Base-by-base conservation (phyloP, 306 rosid genomes). In the Prunus salicina region DNA sequence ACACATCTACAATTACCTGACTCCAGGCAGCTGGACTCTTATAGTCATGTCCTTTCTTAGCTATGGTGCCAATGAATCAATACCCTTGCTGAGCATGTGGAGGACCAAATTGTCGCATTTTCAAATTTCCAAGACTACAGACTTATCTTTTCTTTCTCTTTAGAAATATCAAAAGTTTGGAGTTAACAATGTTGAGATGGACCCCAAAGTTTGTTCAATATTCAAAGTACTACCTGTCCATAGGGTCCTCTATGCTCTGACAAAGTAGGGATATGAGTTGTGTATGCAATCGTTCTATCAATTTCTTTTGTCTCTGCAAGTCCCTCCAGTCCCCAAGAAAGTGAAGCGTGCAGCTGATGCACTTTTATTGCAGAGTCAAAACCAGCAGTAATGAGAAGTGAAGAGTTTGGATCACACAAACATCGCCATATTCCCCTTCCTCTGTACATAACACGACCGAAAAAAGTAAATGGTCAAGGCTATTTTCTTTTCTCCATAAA, bases 361-460 rank as follows among this genome's bases (percentile, higher is more conserved):
- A 92, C 92, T 86, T 90, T 89, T 71, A 95, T 88, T 79, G 98
- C 92, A 47, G 98, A 92, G 73, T 95, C 98, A 86, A 92, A 92
- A 38, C 98, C 98, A 82, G 96, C 96, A 68, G 98, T 92, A 66
- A 95, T 76, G 51, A 95, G 89, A 82, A 95, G 89, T 12, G 87
- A 81, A 58, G 84, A 86, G n/a, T 80, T 80, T 56, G 93, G 93
- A 78, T 87, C 90, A 62, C 84, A 95, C 88, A 95, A 87, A 83
- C 97, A 95, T 88, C 96, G 84, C 97, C 98, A 95, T 75, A 90
- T 84, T 49, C 98, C 98, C 85, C 97, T 88, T 79, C 98, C 98
- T 66, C 97, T 90, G 88, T 71, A 79, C 28, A 84, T 22, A 58
- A 61, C 55, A 79, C 10, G 53, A 20, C 27, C 12, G 53, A 73